Conservation (phyloP, 2,329 filamentous ascomycete genomes). For the Verticillium tricorpus region DNA sequence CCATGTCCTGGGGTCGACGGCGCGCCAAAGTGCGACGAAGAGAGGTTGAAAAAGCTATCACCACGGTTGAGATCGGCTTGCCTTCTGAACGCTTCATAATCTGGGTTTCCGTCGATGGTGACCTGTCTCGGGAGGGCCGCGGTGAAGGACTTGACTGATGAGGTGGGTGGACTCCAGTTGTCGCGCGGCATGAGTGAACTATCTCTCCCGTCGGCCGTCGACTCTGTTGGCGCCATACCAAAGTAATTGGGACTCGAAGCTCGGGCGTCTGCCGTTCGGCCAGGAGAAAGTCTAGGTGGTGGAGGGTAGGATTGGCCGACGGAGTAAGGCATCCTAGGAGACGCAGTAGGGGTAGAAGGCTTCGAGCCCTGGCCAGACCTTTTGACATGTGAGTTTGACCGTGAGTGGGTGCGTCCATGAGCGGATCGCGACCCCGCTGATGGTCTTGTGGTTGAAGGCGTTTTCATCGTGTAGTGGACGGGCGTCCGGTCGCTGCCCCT, state of each 20-base stretch:
- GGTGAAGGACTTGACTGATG: slow-evolving; percentile 65
- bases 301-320: slow-evolving; percentile 52
- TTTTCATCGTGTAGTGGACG: slow-evolving; percentile 43
- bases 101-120: slow-evolving; percentile 69
- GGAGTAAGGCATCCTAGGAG: slow-evolving; percentile 47
- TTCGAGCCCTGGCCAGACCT: slow-evolving; percentile 24
- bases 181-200: slow-evolving; percentile 60
- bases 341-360: slow-evolving; percentile 46
- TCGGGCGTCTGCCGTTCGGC: slow-evolving; percentile 30
- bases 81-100: slow-evolving; percentile 75
- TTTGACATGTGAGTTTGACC: slow-evolving; percentile 30
- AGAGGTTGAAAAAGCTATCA: slow-evolving; percentile 42
- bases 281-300: slow-evolving; percentile 36
- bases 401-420: slow-evolving; percentile 32
- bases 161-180: slow-evolving; percentile 71
- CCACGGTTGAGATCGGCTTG: slow-evolving; percentile 63
- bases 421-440: slow-evolving; percentile 27
- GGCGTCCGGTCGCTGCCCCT: slow-evolving; percentile 21
- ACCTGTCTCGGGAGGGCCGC: slow-evolving; percentile 65
- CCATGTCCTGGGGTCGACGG: slow-evolving; percentile 15
- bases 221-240: slow-evolving; percentile 61
- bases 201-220: slow-evolving; percentile 54
- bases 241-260: slow-evolving; percentile 82
- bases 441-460: slow-evolving; percentile 28
- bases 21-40: slow-evolving; percentile 39